Evolutionary conservation across 78 protist species (phyloP).

Genomic region (Blattamonas nauphoetae): DNA sequence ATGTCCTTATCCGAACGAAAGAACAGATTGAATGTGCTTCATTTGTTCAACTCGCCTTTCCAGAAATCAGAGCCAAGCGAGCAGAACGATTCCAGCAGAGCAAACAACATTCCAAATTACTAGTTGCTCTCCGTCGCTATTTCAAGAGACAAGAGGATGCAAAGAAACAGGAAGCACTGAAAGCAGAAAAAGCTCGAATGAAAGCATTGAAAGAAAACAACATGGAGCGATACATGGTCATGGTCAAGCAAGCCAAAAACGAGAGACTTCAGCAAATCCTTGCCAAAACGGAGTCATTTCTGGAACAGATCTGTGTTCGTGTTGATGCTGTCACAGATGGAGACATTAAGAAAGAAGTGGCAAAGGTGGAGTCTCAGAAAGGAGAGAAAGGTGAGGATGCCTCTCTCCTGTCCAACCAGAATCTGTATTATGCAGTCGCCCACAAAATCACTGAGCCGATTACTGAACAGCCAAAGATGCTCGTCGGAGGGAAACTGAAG

Average conservation of each 20-base stretch:
- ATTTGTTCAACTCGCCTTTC: no score
- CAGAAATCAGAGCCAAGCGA: no score
- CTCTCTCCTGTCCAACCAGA: neutral
- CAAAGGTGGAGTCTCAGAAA: neutral
- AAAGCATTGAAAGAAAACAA: constrained; percentile 30
- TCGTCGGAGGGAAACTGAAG: constrained; percentile 22
- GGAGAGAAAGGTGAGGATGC: neutral
- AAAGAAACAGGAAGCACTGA: neutral
- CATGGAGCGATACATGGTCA: neutral
- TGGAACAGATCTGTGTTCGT: neutral
- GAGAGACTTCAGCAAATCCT: neutral
- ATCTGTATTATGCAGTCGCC: neutral
- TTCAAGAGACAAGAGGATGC: neutral
- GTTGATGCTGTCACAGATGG: neutral
- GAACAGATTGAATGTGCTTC: no score
- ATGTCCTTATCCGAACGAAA: no score
- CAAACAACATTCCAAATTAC: neutral
- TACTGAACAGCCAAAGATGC: constrained; percentile 11
- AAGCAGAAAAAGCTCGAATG: neutral
- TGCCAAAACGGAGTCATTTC: constrained; percentile 8
- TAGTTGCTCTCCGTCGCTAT: neutral
- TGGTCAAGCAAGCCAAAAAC: neutral
- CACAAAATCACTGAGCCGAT: neutral
- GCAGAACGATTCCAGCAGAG: no score
- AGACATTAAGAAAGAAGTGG: neutral